phyloP scores from a whole-genome alignment of 2,329 filamentous ascomycete genomes.

The Trichoderma simmonsii region DNA sequence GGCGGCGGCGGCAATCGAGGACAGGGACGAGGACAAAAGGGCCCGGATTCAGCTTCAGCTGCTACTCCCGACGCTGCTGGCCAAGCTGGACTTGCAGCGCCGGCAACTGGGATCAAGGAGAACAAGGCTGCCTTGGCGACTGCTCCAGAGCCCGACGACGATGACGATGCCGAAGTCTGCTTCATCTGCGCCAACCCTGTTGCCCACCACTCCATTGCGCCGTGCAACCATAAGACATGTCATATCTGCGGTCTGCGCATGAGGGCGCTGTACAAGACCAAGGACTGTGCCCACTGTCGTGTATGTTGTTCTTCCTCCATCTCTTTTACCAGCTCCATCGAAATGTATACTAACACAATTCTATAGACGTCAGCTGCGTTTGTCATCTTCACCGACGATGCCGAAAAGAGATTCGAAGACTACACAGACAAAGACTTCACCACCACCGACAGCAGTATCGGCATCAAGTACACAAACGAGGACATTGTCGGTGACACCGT shows the following conservation, averaged over 20 bases:
- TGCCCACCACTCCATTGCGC: constrained; percentile 80
- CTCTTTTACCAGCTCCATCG: constrained; percentile 21
- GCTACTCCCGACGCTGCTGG: constrained; percentile 19
- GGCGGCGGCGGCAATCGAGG: constrained; percentile 30
- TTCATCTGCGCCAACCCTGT: constrained; percentile 96
- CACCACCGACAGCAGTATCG: constrained; percentile 77
- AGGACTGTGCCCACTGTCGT: constrained; percentile 93
- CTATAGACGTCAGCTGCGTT: constrained; percentile 64
- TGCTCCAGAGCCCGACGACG: constrained; percentile 37
- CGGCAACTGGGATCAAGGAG: constrained; percentile 10
- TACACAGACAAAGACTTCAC: constrained; percentile 71
- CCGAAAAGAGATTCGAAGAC: constrained; percentile 79
- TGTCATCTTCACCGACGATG: constrained; percentile 89
- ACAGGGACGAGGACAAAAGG: constrained; percentile 30
- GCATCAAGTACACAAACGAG: constrained; percentile 84
- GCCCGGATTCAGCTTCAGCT: constrained; percentile 28
- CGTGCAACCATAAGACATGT: constrained; percentile 94
- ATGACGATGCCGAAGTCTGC: constrained; percentile 77
- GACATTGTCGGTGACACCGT: constrained; percentile 91
- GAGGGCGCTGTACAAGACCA: constrained; percentile 92
- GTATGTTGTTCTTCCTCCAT: constrained; percentile 52
- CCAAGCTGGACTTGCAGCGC: constrained; percentile 24
- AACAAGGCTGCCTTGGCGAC: constrained; percentile 31
- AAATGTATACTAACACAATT: neutral
- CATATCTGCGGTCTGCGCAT: constrained; percentile 92